Evolutionary conservation across 169 alveolate genomes (phyloP).

Genomic region (Babesia ovata): DNA sequence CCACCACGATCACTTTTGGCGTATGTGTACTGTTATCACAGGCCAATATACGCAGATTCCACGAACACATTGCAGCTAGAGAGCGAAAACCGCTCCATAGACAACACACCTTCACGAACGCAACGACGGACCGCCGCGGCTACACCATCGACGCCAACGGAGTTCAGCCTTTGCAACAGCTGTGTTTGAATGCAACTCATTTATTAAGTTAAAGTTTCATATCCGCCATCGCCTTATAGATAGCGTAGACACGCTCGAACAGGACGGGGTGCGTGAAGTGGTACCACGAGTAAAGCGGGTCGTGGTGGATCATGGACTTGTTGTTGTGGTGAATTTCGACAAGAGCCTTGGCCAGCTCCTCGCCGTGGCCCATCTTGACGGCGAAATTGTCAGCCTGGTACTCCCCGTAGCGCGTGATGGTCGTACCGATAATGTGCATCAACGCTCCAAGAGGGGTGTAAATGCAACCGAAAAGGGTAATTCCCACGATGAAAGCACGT

Average conservation of each 20-base stretch:
- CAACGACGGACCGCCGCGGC: constrained; percentile 38
- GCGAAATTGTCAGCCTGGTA: constrained; percentile 87
- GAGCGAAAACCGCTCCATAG: background rate
- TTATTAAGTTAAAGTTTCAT: constrained; percentile 38
- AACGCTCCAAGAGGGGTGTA: constrained; percentile 52
- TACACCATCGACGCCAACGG: constrained; percentile 5
- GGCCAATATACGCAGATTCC: background rate
- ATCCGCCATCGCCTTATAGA: constrained; percentile 56
- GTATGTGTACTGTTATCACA: background rate
- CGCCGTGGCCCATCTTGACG: constrained; percentile 75
- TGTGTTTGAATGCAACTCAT: constrained; percentile 10
- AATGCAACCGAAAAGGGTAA: constrained; percentile 22
- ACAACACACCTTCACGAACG: constrained; percentile 29
- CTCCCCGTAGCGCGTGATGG: constrained; percentile 76
- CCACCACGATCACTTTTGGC: background rate
- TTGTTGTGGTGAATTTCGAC: constrained; percentile 50
- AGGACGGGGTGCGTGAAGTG: constrained; percentile 87
- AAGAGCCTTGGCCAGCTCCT: constrained; percentile 74
- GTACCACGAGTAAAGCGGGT: constrained; percentile 82
- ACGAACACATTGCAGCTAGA: background rate
- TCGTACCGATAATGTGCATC: constrained; percentile 55
- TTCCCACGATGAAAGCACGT: constrained; percentile 35
- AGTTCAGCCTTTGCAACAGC: constrained; percentile 9
- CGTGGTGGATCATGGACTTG: constrained; percentile 50
- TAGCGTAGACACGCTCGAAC: constrained; percentile 78